Evolutionary conservation across 257 asterid genomes (phyloP), one percentile per base, ranked within the genome.

Genomic region (Ophiorrhiza pumila): DNA sequence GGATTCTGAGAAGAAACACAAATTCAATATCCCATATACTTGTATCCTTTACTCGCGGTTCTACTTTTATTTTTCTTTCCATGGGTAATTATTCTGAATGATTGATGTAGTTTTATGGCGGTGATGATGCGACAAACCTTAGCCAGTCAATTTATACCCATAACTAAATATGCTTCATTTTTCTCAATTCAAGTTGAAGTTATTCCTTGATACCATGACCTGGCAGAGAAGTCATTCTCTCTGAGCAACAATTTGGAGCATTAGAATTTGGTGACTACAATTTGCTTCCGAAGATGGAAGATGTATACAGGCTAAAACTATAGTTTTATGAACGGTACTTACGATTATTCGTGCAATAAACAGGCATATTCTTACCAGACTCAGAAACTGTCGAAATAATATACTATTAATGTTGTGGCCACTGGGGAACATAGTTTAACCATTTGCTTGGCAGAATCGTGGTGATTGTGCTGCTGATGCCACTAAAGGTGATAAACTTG

Each of bases 401-500:
- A 25, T 11, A n/a, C n/a, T n/a, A 62, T 57, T 53, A 41, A 50
- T 20, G 42, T 65, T 25, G 59, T 74, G 60, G 57, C 67, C 42
- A 42, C 27, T 66, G 10, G 25, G 56, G 59, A 20, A 10, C 11
- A 14, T 11, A 23, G 58, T 27, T n/a, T 56, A 31, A 18, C 53
- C 64, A 32, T 72, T n/a, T 35, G 61, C 46, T 10, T 13, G 27
- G 69, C 34, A 22, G 69, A 67, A 67, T 58, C 69, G 32, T 13
- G 59, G 65, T 55, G 60, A 22, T 72, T 37, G 27, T n/a, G 42
- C 31, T 63, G 68, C 46, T 8, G 39, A 18, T 67, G 69, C 63
- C 70, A 68, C 60, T 68, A 15, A 46, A 75, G 20, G 59, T 52
- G 22, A 69, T 39, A 60, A 71, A 39, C 20, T 29, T 29, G 27